These are phyloP conservation scores for Aspergillus ochraceus DNA, from an alignment of 2,329 filamentous ascomycete genomes.

Conservation along the genomic window DNA sequence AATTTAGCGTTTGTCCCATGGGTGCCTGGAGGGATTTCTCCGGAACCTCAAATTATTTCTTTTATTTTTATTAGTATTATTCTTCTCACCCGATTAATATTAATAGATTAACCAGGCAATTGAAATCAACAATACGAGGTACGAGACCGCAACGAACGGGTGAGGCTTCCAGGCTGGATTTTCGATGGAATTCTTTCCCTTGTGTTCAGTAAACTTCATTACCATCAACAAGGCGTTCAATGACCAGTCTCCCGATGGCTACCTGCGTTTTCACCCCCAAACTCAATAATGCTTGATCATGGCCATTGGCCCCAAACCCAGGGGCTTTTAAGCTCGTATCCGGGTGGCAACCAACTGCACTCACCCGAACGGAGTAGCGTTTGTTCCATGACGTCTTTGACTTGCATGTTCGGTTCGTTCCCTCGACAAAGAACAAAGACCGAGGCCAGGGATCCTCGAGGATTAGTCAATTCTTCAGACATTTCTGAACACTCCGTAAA, in stretches of 20 bases:
- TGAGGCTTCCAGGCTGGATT: too few species aligned
- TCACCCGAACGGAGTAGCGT: not conserved
- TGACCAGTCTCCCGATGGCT: too few species aligned
- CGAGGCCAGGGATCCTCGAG: not conserved
- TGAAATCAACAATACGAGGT: not conserved
- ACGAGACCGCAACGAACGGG: too few species aligned
- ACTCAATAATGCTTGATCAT: not conserved
- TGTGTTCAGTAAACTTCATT: too few species aligned
- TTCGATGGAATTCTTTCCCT: too few species aligned
- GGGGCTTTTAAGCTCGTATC: not conserved
- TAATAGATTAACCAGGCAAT: not conserved
- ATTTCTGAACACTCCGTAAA: not conserved
- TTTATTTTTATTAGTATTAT: not conserved
- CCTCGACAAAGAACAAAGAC: not conserved
- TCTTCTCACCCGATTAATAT: not conserved
- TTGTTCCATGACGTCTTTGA: not conserved
- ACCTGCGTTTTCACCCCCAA: not conserved
- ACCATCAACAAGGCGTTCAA: too few species aligned
- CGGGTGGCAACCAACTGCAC: not conserved
- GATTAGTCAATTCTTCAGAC: not conserved
- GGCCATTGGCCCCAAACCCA: not conserved
- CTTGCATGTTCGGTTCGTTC: not conserved
- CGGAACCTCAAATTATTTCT: not conserved
- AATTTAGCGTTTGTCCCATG: slow-evolving; percentile 9
- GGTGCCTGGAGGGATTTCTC: slow-evolving; percentile 15